Conservation (phyloP, 1,284 basidiomycete species). For the Volvariella surrecta region DNA sequence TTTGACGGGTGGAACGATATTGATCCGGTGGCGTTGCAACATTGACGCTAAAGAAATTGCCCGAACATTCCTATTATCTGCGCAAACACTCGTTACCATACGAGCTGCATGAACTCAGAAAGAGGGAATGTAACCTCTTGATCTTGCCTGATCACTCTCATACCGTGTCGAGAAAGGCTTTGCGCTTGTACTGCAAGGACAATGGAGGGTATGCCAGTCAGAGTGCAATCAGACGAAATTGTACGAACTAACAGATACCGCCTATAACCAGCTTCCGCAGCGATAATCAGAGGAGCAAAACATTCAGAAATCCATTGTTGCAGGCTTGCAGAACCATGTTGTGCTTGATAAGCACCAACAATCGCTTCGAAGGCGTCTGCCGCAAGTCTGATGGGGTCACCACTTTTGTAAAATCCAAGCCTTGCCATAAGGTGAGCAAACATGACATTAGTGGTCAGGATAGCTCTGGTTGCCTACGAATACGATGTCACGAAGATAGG, state of each 20-base stretch:
- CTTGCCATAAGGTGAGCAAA: slow-evolving; percentile 20
- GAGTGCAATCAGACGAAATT: not conserved
- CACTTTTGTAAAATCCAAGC: slow-evolving; percentile 12
- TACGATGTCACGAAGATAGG: not conserved
- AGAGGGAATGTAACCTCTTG: too few relatives aligned
- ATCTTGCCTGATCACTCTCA: too few relatives aligned
- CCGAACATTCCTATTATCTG: too few relatives aligned
- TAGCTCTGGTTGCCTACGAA: slow-evolving; percentile 13
- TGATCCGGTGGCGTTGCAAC: too few relatives aligned
- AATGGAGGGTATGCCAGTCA: not conserved
- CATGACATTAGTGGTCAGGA: slow-evolving; percentile 18
- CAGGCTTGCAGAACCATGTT: slow-evolving; percentile 13
- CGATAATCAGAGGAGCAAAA: slow-evolving; percentile 15
- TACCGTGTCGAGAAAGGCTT: too few relatives aligned
- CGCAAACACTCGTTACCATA: too few relatives aligned
- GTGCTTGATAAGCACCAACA: slow-evolving; percentile 16
- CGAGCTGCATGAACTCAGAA: too few relatives aligned
- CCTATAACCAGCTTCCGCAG: slow-evolving; percentile 13
- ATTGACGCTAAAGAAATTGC: too few relatives aligned
- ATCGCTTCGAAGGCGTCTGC: slow-evolving; percentile 21
- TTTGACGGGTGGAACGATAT: too few relatives aligned
- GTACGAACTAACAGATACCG: slow-evolving; percentile 10
- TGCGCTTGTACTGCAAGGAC: too few relatives aligned
- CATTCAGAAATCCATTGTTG: slow-evolving; percentile 14
- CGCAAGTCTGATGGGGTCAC: slow-evolving; percentile 13